Percentiles rank a stretch among this genome's conserved stretches.
Evolutionary conservation across 2,329 filamentous ascomycete genomes (phyloP).

Genomic region (Colletotrichum sp.): DNA sequence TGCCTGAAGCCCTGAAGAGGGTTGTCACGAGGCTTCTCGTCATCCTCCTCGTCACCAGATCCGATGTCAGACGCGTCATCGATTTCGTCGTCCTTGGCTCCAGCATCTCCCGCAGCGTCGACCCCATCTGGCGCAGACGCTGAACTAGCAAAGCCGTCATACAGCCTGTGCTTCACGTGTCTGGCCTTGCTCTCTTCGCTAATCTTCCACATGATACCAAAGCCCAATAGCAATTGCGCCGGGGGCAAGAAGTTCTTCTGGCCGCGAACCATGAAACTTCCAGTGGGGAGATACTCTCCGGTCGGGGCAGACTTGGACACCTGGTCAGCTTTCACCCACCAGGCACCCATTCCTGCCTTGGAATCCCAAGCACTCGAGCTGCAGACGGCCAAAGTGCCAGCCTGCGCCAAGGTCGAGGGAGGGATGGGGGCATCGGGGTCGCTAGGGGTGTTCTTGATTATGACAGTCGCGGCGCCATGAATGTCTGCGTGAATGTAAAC

Average conservation of each 20-base stretch:
- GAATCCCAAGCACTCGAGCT: conserved; percentile 94
- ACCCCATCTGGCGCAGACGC: conserved; percentile 18
- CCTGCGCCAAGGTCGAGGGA: conserved; percentile 89
- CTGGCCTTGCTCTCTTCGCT: conserved; percentile 85
- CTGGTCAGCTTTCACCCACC: conserved; percentile 92
- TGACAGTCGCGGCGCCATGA: conserved; percentile 79
- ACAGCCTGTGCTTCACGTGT: conserved; percentile 74
- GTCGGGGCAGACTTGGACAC: conserved; percentile 83
- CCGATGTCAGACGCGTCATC: conserved; percentile 38
- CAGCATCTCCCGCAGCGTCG: conserved; percentile 13
- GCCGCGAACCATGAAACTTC: conserved; percentile 81
- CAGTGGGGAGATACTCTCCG: conserved; percentile 80
- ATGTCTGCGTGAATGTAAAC: conserved; percentile 92
- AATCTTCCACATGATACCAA: conserved; percentile 86
- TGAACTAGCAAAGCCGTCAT: conserved; percentile 23
- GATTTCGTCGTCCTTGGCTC: conserved; percentile 31
- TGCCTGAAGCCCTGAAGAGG: conserved; percentile 37
- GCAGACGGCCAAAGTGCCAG: conserved; percentile 82
- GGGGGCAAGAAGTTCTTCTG: conserved; percentile 93
- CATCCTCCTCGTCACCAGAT: conserved; percentile 34
- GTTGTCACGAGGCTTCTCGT: conserved; percentile 37
- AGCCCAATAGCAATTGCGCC: conserved; percentile 84
- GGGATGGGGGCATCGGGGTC: conserved; percentile 86
- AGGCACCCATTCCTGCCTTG: conserved; percentile 93
- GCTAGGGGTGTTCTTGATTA: conserved; percentile 86